These are phyloP conservation scores for Thermomucor indicae-seudaticae DNA, from an alignment of 371 early-diverging fungal genomes.

Conservation along the genomic window DNA sequence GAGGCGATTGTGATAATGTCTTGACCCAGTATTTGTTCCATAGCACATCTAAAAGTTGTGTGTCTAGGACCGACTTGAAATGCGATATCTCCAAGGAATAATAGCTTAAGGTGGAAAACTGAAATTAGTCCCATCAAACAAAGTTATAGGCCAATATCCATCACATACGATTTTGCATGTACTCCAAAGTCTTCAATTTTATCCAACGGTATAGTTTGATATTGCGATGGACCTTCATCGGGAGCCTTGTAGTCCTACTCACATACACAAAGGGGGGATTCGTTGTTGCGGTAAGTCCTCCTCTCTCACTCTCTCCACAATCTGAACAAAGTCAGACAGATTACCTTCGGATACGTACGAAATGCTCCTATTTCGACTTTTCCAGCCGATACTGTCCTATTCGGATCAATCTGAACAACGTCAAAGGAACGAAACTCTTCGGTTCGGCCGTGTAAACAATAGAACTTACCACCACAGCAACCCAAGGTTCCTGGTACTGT, in stretches of 20 bases:
- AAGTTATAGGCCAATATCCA: not conserved
- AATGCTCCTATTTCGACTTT: slow-evolving; percentile 98
- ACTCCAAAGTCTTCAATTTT: slow-evolving; percentile 98
- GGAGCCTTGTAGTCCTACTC: slow-evolving; percentile 71
- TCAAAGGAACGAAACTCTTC: not conserved
- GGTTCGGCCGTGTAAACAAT: not conserved
- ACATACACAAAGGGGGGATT: not conserved
- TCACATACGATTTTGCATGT: slow-evolving; percentile 74
- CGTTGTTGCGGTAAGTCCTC: no score
- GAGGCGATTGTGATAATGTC: slow-evolving; percentile 87
- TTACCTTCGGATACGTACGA: slow-evolving; percentile 88
- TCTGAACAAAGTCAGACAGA: not conserved
- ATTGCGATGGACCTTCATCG: slow-evolving; percentile 70
- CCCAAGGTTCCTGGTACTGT: slow-evolving; percentile 91
- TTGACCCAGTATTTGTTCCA: slow-evolving; percentile 98
- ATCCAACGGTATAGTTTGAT: slow-evolving; percentile 82
- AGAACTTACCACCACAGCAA: slow-evolving; percentile 85
- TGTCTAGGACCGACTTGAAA: slow-evolving; percentile 91
- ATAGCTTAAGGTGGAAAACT: slow-evolving; percentile 47
- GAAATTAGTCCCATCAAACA: not conserved
- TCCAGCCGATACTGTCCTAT: slow-evolving; percentile 93
- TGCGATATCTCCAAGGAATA: slow-evolving; percentile 89
- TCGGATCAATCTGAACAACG: slow-evolving; percentile 84
- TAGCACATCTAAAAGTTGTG: slow-evolving; percentile 79
- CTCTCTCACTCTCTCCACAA: no score